Base-by-base conservation (phyloP, 305 asterid genomes). In the Fraxinus nigra region DNA sequence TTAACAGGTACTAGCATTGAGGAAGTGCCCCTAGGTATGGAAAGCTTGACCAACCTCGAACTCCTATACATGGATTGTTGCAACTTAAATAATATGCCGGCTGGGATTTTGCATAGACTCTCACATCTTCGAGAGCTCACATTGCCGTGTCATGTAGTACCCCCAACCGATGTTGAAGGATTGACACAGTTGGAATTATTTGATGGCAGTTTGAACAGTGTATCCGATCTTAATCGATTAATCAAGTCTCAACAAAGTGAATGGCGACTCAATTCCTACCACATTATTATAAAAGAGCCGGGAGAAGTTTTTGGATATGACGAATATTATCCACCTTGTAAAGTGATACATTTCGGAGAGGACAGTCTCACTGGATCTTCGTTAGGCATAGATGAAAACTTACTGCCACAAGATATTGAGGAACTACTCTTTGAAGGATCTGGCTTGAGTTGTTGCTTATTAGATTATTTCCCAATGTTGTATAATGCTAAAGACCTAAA, bases 391-490 rank as follows among this genome's bases (percentile, higher is more conserved):
- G 11, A 37, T 20, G 65, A 13, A 0, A 13, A 11, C 35, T 20
- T 82, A 0, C 76, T 82, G 13, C 82, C 85, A n/a, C 18, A 24
- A 9, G 82, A 72, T 61, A 54, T 73, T 82, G 67, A 82, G 32
- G 63, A 35, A 33, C 16, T 82, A 37, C 35, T 78, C 1, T 22
- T n/a, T 22, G 48, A 26, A 22, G 73, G 77, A 35, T 3, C 20
- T 20, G 61, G 18, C 2, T 5, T 34, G 6, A 32, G 28, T 0
- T 5, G 56, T 6, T 77, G 69, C 82, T 72, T 82, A n/a, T n/a
- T 7, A n/a, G 70, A 48, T 54, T 65, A 65, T 26, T 65, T 65
- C 73, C 73, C 73, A 65, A 65, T 65, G 34, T 65, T 65, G 73
- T 0, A 65, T 65, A 65, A 26, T 26, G 73, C 73, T 26, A 65